phyloP scores from a whole-genome alignment of 768 basidiomycete species.

The Phaeolepiota aurea region DNA sequence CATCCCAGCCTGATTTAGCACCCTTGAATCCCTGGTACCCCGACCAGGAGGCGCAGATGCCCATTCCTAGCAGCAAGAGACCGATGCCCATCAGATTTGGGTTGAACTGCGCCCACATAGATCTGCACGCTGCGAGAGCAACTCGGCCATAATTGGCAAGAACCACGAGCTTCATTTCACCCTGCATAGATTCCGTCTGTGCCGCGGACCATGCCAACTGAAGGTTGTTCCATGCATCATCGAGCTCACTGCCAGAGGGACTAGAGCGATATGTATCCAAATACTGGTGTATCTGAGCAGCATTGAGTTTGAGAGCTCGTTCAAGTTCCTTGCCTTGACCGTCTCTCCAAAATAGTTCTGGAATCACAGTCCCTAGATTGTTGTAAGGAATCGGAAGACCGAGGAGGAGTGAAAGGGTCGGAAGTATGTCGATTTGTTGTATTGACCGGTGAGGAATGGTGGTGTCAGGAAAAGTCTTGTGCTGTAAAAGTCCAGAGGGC shows the following conservation, averaged over 20 bases:
- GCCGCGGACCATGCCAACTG: conserved; percentile 34
- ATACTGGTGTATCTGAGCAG: conserved; percentile 68
- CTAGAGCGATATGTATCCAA: conserved; percentile 69
- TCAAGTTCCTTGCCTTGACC: conserved; percentile 29
- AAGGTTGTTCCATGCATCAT: conserved; percentile 51
- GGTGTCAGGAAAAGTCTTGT: conserved; percentile 53
- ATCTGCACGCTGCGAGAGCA: conserved; percentile 65
- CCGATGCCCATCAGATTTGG: conserved; percentile 70
- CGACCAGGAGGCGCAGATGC: conserved; percentile 45
- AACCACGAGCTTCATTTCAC: conserved; percentile 26
- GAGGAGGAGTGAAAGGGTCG: conserved; percentile 80
- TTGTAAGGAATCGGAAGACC: conserved; percentile 94
- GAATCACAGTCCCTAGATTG: conserved; percentile 87
- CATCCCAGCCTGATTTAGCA: conserved; percentile 29
- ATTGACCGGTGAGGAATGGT: conserved; percentile 49
- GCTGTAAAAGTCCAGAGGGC: conserved; percentile 45
- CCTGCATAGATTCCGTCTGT: conserved; percentile 9
- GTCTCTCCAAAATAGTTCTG: conserved; percentile 76
- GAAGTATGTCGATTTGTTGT: conserved; percentile 91
- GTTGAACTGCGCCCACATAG: conserved; percentile 95
- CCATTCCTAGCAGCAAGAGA: conserved; percentile 47
- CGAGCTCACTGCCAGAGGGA: conserved; percentile 65
- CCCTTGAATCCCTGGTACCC: conserved; percentile 42
- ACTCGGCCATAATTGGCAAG: conserved; percentile 47
- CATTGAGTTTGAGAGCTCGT: conserved; percentile 62